Base-by-base conservation (phyloP, 1,139 yeast genomes). In the Saccharomycopsis hybrid region DNA sequence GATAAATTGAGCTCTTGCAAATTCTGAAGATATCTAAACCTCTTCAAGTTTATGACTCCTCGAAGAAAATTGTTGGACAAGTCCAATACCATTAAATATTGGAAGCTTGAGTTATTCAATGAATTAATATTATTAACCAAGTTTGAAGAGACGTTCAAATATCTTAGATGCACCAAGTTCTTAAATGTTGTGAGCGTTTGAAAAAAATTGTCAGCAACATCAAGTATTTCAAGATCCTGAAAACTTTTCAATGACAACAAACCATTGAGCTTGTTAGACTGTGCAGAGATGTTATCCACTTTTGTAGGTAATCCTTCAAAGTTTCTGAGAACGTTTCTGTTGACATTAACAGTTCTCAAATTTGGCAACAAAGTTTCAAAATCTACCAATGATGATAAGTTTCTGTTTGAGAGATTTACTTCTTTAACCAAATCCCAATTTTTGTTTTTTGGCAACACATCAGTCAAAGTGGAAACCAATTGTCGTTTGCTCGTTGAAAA, bases 391-490 rank as follows among this genome's bases (percentile, higher is more conserved):
- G 69, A 59, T 8, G 58, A 55, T 28, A 78, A 62, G 8, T 60
- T 62, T 41, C 59, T 63, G 8, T 60, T 63, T 1, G 66, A 55
- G 25, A 78, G 58, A 37, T 66, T 63, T 13, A 78, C 63, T n/a
- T 66, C 68, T 8, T 55, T 60, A 1, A 78, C 63, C 5, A 59
- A 57, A 32, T 67, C 67, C 84, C 84, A 78, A 44, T 70, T 64
- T 9, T 66, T 65, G 30, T 65, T 60, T 0, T 48, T 44, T 1
- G 76, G 67, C 42, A 74, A 63, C 1, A 64, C 60, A 46, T 74
- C 76, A 1, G 77, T 76, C n/a, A 78, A 68, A 1, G 74, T 66
- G 2, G 78, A 66, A 4, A 77, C 77, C 43, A 78, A 59, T 13
- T 62, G 63, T 51, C 64, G 69, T 54, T 72, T 72, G 0, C 78